Evolutionary conservation across 2,329 filamentous ascomycete genomes (phyloP), one percentile per base, ranked within the genome.

Genomic region (Colletotrichum liriopes): DNA sequence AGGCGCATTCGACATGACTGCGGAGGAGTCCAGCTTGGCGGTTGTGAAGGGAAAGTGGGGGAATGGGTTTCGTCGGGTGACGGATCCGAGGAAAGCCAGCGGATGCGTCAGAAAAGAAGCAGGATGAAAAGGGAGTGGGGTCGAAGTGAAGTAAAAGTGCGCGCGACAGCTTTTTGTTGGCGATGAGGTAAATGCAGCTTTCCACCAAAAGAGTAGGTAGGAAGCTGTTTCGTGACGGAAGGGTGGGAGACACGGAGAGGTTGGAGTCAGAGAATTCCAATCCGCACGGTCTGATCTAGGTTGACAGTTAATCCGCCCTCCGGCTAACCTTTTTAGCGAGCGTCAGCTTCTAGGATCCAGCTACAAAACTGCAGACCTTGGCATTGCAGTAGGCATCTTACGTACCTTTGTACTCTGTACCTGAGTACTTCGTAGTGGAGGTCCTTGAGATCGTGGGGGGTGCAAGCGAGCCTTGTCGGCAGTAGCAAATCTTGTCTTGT

Each of bases 1-100:
- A 73, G 86, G 84, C 76, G 86, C 86, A 77, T 84, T 84, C 73
- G 84, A 81, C 85, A 86, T 86, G 52, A 79, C 76, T 77, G 81
- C 78, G 78, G 74, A 76, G 65, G 71, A 72, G 60, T 75, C 71
- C 60, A 74, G 63, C 65, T 69, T 74, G 71, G 62, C 74, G 74
- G 72, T 77, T 78, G 74, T 77, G 73, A 73, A 75, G 76, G 77
- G 76, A 73, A 74, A 20, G 72, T 73, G 75, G 73, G 69, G 76
- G 67, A 72, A 68, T 75, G 41, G 20, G 26, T 32, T 11, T 65
- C 23, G 43, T 67, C 61, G 59, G 63, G 55, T 68, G 63, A 71
- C 39, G 62, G 60, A 55, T 71, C 66, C 65, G 70, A 47, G 59
- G 54, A 66, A 52, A 60, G 37, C 55, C 41, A 62, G 47, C 47